phyloP scores from a whole-genome alignment of 768 basidiomycete genomes.

The Gautieria morchelliformis region DNA sequence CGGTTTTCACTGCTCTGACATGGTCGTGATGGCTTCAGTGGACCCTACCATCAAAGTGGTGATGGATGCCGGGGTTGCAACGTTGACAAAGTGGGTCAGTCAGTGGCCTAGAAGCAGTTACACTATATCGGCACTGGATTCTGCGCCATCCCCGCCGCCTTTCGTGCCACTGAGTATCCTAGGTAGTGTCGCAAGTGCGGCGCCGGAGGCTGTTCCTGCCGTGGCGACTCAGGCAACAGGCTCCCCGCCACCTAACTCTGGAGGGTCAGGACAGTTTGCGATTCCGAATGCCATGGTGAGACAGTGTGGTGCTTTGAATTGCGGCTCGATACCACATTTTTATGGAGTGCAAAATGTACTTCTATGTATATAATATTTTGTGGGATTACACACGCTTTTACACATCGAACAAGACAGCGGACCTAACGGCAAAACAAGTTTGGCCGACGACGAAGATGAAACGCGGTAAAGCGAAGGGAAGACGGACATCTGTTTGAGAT shows the following conservation, averaged over 20 bases:
- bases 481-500: too few relatives aligned
- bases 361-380: too few relatives aligned
- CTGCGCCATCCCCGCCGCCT: not conserved
- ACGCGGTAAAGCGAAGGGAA: too few relatives aligned
- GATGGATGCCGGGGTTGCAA: conserved; percentile 40
- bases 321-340: too few relatives aligned
- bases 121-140: not conserved
- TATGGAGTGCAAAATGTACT: too few relatives aligned
- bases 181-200: not conserved
- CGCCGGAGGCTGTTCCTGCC: conserved; percentile 2
- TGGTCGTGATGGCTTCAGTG: conserved; percentile 31
- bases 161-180: conserved; percentile 2
- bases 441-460: too few relatives aligned
- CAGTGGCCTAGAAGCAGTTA: conserved; percentile 17
- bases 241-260: not conserved
- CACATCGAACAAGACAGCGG: too few relatives aligned
- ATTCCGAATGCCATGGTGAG: conserved; percentile 3
- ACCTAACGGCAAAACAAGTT: too few relatives aligned
- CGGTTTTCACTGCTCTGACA: conserved; percentile 63
- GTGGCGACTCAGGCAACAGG: conserved; percentile 2
- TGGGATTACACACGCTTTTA: too few relatives aligned
- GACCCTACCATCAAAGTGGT: conserved; percentile 46
- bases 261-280: not conserved
- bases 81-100: conserved; percentile 52
- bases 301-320: not conserved